These are phyloP conservation scores for Echinochloa phyllopogon DNA, from an alignment of 176 grass and related monocot genomes.

Conservation along the genomic window DNA sequence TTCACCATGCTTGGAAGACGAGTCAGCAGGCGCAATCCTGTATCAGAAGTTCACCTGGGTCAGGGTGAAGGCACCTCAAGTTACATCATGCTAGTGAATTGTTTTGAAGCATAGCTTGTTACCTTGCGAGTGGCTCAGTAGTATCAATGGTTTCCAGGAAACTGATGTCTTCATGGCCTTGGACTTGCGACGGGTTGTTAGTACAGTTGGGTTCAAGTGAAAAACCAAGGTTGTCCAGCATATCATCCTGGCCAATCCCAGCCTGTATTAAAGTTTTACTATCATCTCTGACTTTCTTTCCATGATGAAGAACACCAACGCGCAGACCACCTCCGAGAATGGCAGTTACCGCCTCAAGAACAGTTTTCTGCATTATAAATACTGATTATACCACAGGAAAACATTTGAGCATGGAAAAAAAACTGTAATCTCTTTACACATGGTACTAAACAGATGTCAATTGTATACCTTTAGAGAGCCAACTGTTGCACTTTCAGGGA, in stretches of 20 bases:
- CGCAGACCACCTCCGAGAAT: slow-evolving; percentile 79
- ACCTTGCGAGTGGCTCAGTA: slow-evolving; percentile 84
- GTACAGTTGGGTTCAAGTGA: slow-evolving; percentile 76
- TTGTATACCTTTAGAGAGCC: slow-evolving; percentile 84
- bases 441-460: slow-evolving; percentile 25
- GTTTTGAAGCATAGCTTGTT: slow-evolving; percentile 31
- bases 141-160: slow-evolving; percentile 65
- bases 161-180: slow-evolving; percentile 54
- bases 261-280: slow-evolving; percentile 71
- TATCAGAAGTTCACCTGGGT: slow-evolving; percentile 24
- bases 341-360: slow-evolving; percentile 88
- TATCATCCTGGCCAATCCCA: slow-evolving; percentile 67
- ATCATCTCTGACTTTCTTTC: slow-evolving; percentile 95
- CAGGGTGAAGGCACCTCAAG: slow-evolving; percentile 27
- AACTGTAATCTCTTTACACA: not conserved
- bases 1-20: slow-evolving; percentile 46
- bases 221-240: slow-evolving; percentile 71
- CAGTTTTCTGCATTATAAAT: slow-evolving; percentile 73
- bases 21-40: slow-evolving; percentile 63
- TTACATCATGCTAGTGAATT: not conserved
- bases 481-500: slow-evolving; percentile 90
- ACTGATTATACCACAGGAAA: slow-evolving; percentile 40
- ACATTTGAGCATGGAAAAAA: slow-evolving; percentile 6
- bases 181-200: slow-evolving; percentile 44
- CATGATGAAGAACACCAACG: slow-evolving; percentile 80